A percentile compares a stretch with the other conserved stretches of the same genome.
phyloP scores from a whole-genome alignment of 495 filamentous ascomycete species.

The Filosporella fistucella region DNA sequence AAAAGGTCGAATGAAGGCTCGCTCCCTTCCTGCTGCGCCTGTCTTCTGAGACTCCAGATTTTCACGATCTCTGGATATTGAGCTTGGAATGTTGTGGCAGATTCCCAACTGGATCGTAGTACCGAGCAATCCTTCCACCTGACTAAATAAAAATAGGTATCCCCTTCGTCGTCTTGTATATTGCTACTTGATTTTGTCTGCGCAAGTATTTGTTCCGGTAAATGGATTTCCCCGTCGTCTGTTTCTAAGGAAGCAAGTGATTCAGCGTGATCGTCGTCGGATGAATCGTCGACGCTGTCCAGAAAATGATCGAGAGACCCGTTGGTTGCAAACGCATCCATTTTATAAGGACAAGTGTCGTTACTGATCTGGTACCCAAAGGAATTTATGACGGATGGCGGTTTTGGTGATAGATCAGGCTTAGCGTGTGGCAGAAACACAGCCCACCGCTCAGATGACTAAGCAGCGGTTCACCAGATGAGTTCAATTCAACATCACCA shows the following conservation, averaged over 20 bases:
- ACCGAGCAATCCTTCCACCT: slow-evolving; percentile 27
- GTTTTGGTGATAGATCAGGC: too few relatives aligned
- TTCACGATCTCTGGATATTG: slow-evolving; percentile 13
- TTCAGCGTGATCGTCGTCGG: slow-evolving; percentile 18
- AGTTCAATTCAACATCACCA: too few relatives aligned
- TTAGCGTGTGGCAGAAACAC: too few relatives aligned
- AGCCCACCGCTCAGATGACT: too few relatives aligned
- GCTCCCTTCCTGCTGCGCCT: slow-evolving; percentile 16
- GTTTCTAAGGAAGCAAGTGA: slow-evolving; percentile 22
- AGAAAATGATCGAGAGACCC: neutral
- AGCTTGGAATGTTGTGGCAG: slow-evolving; percentile 3
- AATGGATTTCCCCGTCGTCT: slow-evolving; percentile 23
- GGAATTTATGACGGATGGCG: too few relatives aligned
- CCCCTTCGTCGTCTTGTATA: too few relatives aligned
- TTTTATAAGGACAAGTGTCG: slow-evolving; percentile 9
- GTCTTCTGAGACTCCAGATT: slow-evolving; percentile 17
- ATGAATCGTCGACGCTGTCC: slow-evolving; percentile 2
- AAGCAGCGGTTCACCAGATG: too few relatives aligned
- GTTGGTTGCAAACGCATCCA: slow-evolving; percentile 1
- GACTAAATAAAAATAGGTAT: slow-evolving; percentile 23
- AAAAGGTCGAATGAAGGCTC: slow-evolving; percentile 17
- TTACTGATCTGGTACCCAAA: too few relatives aligned
- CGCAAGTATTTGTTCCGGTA: slow-evolving; percentile 21
- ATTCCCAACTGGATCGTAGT: slow-evolving; percentile 24
- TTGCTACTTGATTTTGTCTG: slow-evolving; percentile 9